These are phyloP conservation scores for Cordyceps cicadae DNA, from an alignment of 2,329 filamentous ascomycete species.

Conservation along the genomic window DNA sequence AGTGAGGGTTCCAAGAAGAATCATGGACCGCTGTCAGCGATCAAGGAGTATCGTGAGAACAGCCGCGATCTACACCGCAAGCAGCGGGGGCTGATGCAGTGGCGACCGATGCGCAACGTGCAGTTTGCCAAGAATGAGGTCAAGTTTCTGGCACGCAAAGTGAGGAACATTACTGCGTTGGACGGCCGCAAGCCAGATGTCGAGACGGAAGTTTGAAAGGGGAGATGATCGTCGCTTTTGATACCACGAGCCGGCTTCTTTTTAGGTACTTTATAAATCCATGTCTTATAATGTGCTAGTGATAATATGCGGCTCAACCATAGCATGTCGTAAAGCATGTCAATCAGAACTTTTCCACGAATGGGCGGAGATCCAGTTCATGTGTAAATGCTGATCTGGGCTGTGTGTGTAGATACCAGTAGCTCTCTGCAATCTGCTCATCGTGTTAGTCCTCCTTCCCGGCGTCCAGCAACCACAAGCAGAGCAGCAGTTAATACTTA, in stretches of 20 bases:
- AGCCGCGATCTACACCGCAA: slow-evolving; percentile 74
- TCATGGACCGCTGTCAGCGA: slow-evolving; percentile 40
- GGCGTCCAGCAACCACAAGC: slow-evolving; percentile 1
- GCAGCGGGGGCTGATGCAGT: slow-evolving; percentile 89
- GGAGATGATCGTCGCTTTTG: slow-evolving; percentile 2
- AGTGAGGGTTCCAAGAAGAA: slow-evolving; percentile 22
- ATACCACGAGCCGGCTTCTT: neutral
- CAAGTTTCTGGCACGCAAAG: slow-evolving; percentile 64
- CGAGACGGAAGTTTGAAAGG: slow-evolving; percentile 60
- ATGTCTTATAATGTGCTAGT: neutral
- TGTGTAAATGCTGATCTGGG: slow-evolving; percentile 71
- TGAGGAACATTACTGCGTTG: slow-evolving; percentile 69
- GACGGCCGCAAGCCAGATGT: slow-evolving; percentile 79
- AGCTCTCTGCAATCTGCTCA: slow-evolving; percentile 70
- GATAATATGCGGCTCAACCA: neutral
- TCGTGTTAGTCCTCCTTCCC: neutral
- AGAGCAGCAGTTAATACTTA: slow-evolving; percentile 37
- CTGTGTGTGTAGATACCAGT: slow-evolving; percentile 79
- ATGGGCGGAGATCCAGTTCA: slow-evolving; percentile 73
- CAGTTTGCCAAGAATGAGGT: slow-evolving; percentile 85
- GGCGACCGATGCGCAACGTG: slow-evolving; percentile 78
- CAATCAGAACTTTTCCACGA: slow-evolving; percentile 74
- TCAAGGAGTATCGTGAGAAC: slow-evolving; percentile 56
- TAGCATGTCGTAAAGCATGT: too few species aligned
- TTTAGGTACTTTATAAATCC: neutral